phyloP scores from a whole-genome alignment of 2,329 filamentous ascomycete species.

The Phialophora macrospora region DNA sequence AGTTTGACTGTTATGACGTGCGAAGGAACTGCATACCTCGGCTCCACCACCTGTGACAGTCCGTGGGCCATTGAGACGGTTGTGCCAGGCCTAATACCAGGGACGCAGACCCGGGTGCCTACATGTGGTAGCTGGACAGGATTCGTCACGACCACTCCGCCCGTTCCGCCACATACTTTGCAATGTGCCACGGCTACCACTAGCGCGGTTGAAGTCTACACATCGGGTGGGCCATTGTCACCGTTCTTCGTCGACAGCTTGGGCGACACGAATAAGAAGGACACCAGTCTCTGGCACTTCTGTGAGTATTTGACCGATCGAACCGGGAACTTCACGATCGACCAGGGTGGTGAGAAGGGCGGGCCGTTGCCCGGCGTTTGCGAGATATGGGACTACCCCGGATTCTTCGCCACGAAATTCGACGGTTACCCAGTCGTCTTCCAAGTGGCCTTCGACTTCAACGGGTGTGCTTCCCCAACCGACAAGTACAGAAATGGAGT shows the following conservation, averaged over 20 bases:
- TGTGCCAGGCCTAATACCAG: not conserved
- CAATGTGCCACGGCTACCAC: not conserved
- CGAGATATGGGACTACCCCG: not conserved
- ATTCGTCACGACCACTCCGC: not conserved
- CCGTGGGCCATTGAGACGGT: not conserved
- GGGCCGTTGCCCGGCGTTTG: not conserved
- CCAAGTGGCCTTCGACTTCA: slow-evolving; percentile 3
- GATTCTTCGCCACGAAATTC: not conserved
- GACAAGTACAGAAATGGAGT: slow-evolving; percentile 9
- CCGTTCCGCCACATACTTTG: not conserved
- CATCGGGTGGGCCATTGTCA: not conserved
- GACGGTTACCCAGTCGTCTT: not conserved
- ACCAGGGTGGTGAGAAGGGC: not conserved
- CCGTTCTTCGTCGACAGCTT: not conserved
- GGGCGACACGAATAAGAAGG: not conserved
- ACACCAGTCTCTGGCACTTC: not conserved
- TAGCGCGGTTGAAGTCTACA: not conserved
- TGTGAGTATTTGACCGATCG: not conserved
- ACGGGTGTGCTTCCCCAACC: not conserved
- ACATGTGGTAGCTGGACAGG: not conserved
- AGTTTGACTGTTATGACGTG: not conserved
- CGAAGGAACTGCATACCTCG: not conserved
- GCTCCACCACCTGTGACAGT: not conserved
- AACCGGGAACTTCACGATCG: not conserved
- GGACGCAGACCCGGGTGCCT: not conserved